Conservation (phyloP, 2,329 filamentous ascomycete genomes). For the Hypoxylon sp. region DNA sequence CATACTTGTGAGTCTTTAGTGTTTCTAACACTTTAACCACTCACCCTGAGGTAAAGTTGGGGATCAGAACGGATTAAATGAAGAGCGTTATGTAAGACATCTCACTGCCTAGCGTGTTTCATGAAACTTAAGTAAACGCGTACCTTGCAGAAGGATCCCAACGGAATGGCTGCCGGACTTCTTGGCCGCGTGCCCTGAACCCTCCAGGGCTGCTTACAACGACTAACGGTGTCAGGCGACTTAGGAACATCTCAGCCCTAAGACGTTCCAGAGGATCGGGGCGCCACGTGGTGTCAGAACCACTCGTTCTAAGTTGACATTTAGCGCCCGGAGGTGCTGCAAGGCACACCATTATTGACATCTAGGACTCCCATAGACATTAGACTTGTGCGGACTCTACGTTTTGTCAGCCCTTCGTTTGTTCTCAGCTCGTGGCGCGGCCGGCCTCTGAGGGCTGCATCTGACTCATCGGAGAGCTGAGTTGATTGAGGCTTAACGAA, state of each 20-base stretch:
- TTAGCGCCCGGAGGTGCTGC: slow-evolving; percentile 8
- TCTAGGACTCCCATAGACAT: slow-evolving; percentile 1
- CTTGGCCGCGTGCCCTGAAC: slow-evolving; percentile 1
- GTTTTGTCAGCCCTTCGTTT: background rate
- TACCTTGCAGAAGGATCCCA: slow-evolving; percentile 7
- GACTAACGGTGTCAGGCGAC: background rate
- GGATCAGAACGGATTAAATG: background rate
- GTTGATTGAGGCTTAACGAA: slow-evolving; percentile 5
- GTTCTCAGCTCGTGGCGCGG: slow-evolving; percentile 1
- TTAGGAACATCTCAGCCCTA: slow-evolving; percentile 9
- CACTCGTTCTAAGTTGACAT: background rate
- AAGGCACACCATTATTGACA: background rate
- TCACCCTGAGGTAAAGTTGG: background rate
- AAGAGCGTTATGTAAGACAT: background rate
- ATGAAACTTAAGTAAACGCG: background rate
- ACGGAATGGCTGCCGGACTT: background rate
- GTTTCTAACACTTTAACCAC: background rate
- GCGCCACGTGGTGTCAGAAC: slow-evolving; percentile 4
- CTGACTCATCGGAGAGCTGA: slow-evolving; percentile 17
- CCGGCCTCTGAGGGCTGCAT: slow-evolving; percentile 8
- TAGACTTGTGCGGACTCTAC: background rate
- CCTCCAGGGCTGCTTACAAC: background rate
- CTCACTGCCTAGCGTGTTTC: background rate
- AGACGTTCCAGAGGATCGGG: background rate
- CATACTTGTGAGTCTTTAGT: background rate